phyloP scores from a whole-genome alignment of 1,139 yeast species.

The Candida sanyaensis region DNA sequence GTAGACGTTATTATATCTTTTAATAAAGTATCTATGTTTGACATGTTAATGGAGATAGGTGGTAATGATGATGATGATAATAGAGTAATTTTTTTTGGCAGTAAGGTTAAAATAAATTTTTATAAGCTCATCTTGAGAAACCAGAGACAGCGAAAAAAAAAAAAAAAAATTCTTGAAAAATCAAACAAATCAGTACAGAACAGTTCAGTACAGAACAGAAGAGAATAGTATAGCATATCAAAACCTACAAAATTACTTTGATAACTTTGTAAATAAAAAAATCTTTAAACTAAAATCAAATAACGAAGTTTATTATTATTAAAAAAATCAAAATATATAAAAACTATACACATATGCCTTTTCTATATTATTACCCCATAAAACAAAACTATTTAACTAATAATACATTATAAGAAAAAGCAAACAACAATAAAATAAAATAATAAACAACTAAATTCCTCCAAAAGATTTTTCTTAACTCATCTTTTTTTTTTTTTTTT shows the following conservation, averaged over 20 bases:
- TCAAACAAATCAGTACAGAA: too few relatives aligned
- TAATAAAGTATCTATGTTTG: conserved; percentile 40
- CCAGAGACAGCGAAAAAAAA: background rate
- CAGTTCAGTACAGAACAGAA: too few relatives aligned
- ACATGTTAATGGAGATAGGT: conserved; percentile 5
- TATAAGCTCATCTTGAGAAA: background rate
- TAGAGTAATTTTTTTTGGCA: conserved; percentile 5
- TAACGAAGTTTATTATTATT: conserved; percentile 1
- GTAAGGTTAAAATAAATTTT: background rate
- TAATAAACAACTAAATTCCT: conserved; percentile 2
- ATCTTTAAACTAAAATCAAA: background rate
- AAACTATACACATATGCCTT: conserved; percentile 5
- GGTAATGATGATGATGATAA: background rate
- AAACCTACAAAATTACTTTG: too few relatives aligned
- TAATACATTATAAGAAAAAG: conserved; percentile 5
- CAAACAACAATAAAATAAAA: conserved; percentile 3
- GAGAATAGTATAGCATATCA: too few relatives aligned
- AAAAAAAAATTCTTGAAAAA: background rate
- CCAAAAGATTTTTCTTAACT: background rate
- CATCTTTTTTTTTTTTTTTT: background rate
- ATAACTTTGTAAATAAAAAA: too few relatives aligned
- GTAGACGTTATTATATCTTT: conserved; percentile 32
- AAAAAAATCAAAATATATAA: background rate
- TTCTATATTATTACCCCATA: conserved; percentile 7
- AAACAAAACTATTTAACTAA: conserved; percentile 4